A percentile compares a stretch with the other conserved stretches of the same genome.
phyloP scores from a whole-genome alignment of 257 asterid species.

The Handroanthus guayacan region DNA sequence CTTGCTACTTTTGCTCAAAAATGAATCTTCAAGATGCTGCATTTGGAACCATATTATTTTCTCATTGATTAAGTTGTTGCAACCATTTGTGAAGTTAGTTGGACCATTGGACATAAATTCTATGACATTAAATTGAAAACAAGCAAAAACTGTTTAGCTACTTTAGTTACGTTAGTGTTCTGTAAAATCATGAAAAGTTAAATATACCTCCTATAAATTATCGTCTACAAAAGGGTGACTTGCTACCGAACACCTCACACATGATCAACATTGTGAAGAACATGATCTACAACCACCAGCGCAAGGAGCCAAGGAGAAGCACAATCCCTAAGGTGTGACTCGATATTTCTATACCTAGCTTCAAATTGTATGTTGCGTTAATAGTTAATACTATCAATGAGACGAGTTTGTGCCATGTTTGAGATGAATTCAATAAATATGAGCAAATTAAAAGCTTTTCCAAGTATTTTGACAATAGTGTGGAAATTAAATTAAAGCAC shows the following conservation, averaged over 20 bases:
- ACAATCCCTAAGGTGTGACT: too few species aligned
- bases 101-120: background rate
- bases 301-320: too few species aligned
- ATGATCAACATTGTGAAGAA: too few species aligned
- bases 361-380: too few species aligned
- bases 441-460: too few species aligned
- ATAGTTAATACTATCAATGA: too few species aligned
- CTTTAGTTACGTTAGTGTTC: too few species aligned
- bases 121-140: background rate
- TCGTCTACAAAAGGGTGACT: background rate
- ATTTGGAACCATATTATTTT: background rate
- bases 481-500: background rate
- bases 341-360: too few species aligned
- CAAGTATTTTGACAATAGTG: background rate
- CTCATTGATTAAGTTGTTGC: background rate
- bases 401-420: background rate
- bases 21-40: background rate
- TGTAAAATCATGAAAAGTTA: background rate
- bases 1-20: background rate
- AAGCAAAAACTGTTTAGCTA: background rate
- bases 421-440: background rate
- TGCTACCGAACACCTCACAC: too few species aligned
- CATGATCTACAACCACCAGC: too few species aligned
- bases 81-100: background rate
- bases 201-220: background rate